Evolutionary conservation across 2,329 filamentous ascomycete species (phyloP).

Genomic region (Scedosporium apiospermum): DNA sequence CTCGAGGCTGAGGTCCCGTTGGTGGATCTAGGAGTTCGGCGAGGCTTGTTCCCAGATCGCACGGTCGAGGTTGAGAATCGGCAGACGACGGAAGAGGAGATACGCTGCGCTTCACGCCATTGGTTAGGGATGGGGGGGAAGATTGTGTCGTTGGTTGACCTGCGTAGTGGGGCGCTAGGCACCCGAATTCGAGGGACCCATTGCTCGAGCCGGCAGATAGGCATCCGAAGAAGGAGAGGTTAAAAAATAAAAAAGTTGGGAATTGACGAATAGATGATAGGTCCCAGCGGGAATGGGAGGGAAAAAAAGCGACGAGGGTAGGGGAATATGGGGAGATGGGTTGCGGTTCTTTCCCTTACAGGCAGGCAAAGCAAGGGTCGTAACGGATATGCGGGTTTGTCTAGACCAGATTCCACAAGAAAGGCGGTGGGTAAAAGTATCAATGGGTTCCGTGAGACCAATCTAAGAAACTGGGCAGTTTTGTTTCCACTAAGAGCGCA

Average conservation of each 20-base stretch:
- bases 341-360: neutral
- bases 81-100: neutral
- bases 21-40: neutral
- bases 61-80: conserved; percentile 6
- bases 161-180: neutral
- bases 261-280: neutral
- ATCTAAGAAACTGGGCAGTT: neutral
- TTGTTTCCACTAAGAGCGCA: neutral
- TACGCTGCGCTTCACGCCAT: neutral
- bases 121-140: neutral
- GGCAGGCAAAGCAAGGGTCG: neutral
- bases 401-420: neutral
- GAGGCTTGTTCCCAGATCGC: neutral
- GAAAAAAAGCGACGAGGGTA: neutral
- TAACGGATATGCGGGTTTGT: neutral
- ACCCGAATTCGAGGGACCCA: conserved; percentile 5
- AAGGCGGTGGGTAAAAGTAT: neutral
- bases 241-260: neutral
- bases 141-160: neutral
- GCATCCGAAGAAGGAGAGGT: conserved; percentile 1
- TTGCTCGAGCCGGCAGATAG: conserved; percentile 5
- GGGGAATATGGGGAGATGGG: neutral
- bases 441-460: neutral
- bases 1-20: neutral
- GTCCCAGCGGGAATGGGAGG: neutral